Percentiles rank a stretch among this genome's conserved stretches.
Conservation (phyloP, 1,139 yeast species). For the Pichia sp. region DNA sequence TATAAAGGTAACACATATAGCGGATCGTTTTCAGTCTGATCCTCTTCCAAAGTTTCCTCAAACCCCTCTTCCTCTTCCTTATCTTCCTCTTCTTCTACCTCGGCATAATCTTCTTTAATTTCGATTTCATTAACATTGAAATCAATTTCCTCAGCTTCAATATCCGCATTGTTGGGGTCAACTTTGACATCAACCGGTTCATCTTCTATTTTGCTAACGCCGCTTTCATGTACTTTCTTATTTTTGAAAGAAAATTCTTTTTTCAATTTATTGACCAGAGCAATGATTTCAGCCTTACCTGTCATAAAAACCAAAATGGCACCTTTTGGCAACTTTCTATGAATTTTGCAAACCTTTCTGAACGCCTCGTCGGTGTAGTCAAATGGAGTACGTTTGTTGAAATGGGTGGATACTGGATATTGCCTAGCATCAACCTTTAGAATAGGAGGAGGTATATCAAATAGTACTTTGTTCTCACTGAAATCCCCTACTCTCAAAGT, state of each 20-base stretch:
- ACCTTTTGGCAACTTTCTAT: conserved; percentile 83
- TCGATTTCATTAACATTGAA: conserved; percentile 43
- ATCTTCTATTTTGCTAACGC: conserved; percentile 30
- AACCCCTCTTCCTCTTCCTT: conserved; percentile 80
- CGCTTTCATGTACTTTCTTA: conserved; percentile 23
- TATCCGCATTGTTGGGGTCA: conserved; percentile 55
- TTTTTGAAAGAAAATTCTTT: conserved; percentile 62
- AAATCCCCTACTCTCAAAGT: conserved; percentile 91
- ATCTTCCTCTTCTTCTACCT: conserved; percentile 33
- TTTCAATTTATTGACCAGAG: conserved; percentile 65
- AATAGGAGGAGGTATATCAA: conserved; percentile 81
- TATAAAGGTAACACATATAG: conserved; percentile 87
- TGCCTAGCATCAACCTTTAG: conserved; percentile 92
- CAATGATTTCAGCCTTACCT: conserved; percentile 87
- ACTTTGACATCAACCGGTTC: conserved; percentile 46
- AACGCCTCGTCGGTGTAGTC: conserved; percentile 87
- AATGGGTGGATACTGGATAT: conserved; percentile 89
- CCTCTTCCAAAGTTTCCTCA: conserved; percentile 73
- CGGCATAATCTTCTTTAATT: conserved; percentile 32
- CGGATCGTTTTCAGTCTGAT: conserved; percentile 76
- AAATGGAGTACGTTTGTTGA: conserved; percentile 70
- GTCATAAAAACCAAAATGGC: conserved; percentile 89
- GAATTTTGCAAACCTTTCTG: conserved; percentile 82
- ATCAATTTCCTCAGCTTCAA: conserved; percentile 87
- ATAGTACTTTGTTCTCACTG: conserved; percentile 70